Percentiles rank a stretch among this genome's conserved stretches.
Conservation (phyloP, 257 asterid species). For the Solanum habrochaites region DNA sequence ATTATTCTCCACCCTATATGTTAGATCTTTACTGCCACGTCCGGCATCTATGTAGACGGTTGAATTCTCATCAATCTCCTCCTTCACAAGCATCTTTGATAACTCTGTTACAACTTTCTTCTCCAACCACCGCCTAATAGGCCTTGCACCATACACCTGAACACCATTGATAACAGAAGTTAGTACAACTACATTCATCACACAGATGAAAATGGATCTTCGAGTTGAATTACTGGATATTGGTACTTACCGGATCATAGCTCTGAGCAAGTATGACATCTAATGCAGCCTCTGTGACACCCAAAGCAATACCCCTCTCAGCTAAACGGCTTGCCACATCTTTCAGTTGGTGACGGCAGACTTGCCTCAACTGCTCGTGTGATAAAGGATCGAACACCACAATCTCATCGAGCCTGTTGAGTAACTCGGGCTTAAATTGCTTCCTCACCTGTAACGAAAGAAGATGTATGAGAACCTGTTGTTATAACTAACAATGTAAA, state of each 20-base stretch:
- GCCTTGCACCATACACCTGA: constrained; percentile 82
- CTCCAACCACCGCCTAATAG: constrained; percentile 92
- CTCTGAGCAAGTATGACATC: constrained; percentile 69
- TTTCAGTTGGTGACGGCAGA: constrained; percentile 68
- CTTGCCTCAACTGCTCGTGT: constrained; percentile 69
- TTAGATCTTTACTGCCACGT: constrained; percentile 21
- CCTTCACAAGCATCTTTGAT: constrained; percentile 73
- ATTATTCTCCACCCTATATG: constrained; percentile 62
- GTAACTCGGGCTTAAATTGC: constrained; percentile 87
- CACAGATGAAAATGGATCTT: neutral
- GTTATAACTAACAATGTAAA: neutral
- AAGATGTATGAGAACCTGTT: neutral
- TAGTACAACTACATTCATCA: neutral
- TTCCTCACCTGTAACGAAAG: constrained; percentile 42
- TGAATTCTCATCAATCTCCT: constrained; percentile 81
- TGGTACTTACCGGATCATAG: constrained; percentile 65
- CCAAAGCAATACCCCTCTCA: constrained; percentile 81
- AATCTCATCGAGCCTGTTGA: constrained; percentile 76
- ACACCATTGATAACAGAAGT: neutral
- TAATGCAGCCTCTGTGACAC: constrained; percentile 57
- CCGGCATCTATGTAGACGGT: constrained; percentile 59
- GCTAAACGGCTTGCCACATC: constrained; percentile 82
- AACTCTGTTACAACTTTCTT: constrained; percentile 70
- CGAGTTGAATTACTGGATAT: neutral
- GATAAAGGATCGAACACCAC: constrained; percentile 89